These are phyloP conservation scores for Chrysoporthe cubensis DNA, from an alignment of 2,329 filamentous ascomycete genomes.

Conservation along the genomic window DNA sequence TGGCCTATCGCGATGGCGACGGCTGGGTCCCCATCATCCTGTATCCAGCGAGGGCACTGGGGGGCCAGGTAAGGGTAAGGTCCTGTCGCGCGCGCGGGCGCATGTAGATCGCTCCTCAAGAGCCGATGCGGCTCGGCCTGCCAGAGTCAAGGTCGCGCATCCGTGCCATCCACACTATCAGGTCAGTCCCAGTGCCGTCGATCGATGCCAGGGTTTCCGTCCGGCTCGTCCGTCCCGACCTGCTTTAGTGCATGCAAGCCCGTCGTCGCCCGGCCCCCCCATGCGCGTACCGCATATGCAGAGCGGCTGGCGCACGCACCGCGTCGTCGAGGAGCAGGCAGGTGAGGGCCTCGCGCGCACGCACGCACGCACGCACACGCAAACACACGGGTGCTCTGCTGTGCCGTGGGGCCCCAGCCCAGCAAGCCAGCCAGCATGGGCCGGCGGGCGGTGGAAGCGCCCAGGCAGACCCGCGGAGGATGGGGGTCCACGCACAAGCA, in stretches of 20 bases:
- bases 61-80: too few species aligned
- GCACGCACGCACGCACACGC: too few species aligned
- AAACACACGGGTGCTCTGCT: neutral
- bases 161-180: slow-evolving; percentile 4
- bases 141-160: neutral
- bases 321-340: neutral
- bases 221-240: slow-evolving; percentile 1
- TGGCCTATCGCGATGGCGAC: neutral
- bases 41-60: neutral
- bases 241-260: slow-evolving; percentile 4
- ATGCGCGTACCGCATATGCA: slow-evolving; percentile 11
- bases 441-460: neutral
- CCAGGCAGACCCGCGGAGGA: neutral
- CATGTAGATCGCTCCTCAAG: neutral
- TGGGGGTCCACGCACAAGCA: neutral
- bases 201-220: neutral
- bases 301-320: neutral
- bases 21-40: neutral
- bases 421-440: too few species aligned
- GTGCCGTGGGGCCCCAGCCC: neutral
- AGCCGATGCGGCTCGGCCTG: neutral
- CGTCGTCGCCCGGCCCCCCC: neutral
- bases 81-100: neutral
- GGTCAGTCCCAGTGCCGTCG: neutral
- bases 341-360: too few species aligned